phyloP scores from a whole-genome alignment of 208 protist genomes.

The Leishmania martiniquensis region DNA sequence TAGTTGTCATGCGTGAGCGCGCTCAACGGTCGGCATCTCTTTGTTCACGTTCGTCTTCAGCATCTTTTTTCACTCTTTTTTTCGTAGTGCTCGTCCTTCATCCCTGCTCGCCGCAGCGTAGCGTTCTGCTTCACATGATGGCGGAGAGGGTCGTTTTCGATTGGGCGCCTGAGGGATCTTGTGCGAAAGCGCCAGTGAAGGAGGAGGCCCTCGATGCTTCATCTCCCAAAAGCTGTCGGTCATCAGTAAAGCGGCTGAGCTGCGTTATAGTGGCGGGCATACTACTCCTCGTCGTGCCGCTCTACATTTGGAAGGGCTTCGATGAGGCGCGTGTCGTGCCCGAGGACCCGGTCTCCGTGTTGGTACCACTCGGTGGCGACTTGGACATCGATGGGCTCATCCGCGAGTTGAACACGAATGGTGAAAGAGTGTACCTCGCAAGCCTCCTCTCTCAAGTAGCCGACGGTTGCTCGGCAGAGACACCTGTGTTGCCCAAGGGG shows the following conservation, averaged over 20 bases:
- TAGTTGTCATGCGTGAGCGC: no score
- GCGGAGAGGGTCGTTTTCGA: neutral
- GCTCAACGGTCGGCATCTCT: no score
- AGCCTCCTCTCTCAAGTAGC: neutral
- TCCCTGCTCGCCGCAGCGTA: no score
- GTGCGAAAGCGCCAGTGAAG: neutral
- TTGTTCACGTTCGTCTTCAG: no score
- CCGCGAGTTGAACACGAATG: constrained; percentile 2
- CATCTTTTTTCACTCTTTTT: no score
- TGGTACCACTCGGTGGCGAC: neutral
- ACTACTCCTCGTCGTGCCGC: constrained; percentile 2
- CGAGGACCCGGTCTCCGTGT: neutral
- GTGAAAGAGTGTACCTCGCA: constrained; percentile 5
- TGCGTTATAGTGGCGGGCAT: neutral
- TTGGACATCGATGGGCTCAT: constrained; percentile 1
- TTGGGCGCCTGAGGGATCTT: neutral
- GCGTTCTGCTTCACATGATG: neutral
- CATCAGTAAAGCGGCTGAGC: neutral
- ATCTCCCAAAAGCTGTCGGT: neutral
- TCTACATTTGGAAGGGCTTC: neutral
- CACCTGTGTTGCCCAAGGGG: constrained; percentile 32
- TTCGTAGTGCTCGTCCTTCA: no score
- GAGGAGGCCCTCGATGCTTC: neutral
- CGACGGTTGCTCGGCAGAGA: neutral
- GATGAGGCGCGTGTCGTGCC: neutral